These are phyloP conservation scores for Lentinula boryana DNA, from an alignment of 768 basidiomycete genomes.

Conservation along the genomic window DNA sequence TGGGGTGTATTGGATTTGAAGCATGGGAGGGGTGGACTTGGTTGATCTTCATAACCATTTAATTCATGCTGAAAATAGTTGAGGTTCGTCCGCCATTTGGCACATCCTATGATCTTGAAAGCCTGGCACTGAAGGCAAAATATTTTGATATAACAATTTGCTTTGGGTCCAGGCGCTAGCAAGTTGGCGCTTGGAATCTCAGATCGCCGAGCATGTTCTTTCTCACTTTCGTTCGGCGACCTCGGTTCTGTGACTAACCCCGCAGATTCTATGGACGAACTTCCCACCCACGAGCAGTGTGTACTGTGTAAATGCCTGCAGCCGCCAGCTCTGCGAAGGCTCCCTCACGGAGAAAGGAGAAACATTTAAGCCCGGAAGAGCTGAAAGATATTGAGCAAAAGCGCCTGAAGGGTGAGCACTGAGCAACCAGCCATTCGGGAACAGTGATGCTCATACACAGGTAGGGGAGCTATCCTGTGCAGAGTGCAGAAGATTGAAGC, in stretches of 20 bases:
- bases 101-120: too few relatives aligned
- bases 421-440: background rate
- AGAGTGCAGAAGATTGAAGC: conserved; percentile 45
- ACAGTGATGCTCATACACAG: background rate
- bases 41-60: conserved; percentile 31
- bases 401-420: conserved; percentile 32
- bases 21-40: conserved; percentile 76
- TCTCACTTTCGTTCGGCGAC: background rate
- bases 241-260: background rate
- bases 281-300: background rate
- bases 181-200: too few relatives aligned
- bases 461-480: conserved; percentile 49
- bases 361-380: conserved; percentile 25
- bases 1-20: conserved; percentile 87
- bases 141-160: too few relatives aligned
- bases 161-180: too few relatives aligned
- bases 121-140: too few relatives aligned
- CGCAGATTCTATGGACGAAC: background rate
- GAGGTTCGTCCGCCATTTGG: background rate
- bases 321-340: conserved; percentile 1
- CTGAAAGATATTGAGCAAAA: conserved; percentile 47
- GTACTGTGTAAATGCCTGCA: background rate
- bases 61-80: background rate
- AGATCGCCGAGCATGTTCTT: background rate
- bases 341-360: background rate